Evolutionary conservation across 306 rosid species (phyloP), one percentile per base, ranked within the genome.

Genomic region (Inga leiocalycina): DNA sequence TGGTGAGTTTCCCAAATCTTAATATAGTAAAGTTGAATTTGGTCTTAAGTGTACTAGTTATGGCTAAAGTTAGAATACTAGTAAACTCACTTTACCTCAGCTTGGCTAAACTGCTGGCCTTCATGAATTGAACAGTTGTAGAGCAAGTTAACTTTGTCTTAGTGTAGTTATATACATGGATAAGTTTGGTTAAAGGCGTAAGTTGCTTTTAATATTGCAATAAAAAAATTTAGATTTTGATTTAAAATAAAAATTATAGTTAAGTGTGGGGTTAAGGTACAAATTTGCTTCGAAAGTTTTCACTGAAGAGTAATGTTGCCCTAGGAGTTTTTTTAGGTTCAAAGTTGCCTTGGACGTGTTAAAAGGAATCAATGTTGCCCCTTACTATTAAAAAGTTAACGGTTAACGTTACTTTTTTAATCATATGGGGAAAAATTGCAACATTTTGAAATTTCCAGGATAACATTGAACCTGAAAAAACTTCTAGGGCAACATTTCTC

Each of bases 1-100:
- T 96, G 99, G 98, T 95, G 85, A 93, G 99, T 49, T 66, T 80
- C 73, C 78, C 35, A 69, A 79, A 41, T 80, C n/a, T 76, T 39
- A 76, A 57, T 81, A 66, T 59, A 39, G 37, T 71, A 43, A 61
- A 46, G 80, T 79, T 77, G 78, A 82, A 71, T 73, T 64, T 12
- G n/a, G 52, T 65, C 78, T 78, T 85, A 3, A 32, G 52, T 73
- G 72, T 51, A 32, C 46, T 77, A 49, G 43, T 39, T 45, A 7
- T 56, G 81, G 71, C 56, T 68, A 79, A 77, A 43, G 48, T 48
- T 44, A 43, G 52, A 44, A 5, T 0, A 48, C 49, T 41, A 24
- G 15, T 17, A 44, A 67, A 77, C 45, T 62, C 72, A 51, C 24
- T 72, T 45, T 14, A 64, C 15, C 66, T 67, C 59, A 32, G 37